A percentile compares a stretch with the other conserved stretches of the same genome.
Evolutionary conservation across 164 flowering plant genomes (phyloP).

Genomic region (Protea cynaroides): DNA sequence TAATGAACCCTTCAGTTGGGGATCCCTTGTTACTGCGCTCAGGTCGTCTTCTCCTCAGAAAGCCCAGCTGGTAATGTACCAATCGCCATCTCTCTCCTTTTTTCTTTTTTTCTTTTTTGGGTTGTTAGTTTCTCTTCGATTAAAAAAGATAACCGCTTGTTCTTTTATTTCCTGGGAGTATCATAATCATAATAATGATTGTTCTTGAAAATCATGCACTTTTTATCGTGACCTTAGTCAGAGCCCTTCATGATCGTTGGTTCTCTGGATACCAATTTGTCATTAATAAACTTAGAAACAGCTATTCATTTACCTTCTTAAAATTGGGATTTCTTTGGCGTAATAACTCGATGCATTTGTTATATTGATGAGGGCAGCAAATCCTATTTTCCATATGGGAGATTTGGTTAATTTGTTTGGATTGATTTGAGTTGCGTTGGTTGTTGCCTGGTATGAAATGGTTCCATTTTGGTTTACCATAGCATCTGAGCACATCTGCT

Average conservation of each 20-base stretch:
- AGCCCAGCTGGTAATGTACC: slow-evolving; percentile 30
- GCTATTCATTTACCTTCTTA: neutral
- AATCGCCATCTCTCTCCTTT: neutral
- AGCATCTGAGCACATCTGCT: no score
- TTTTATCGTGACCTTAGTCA: no score
- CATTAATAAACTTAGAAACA: neutral
- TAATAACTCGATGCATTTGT: neutral
- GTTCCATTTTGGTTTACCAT: no score
- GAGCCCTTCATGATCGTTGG: no score
- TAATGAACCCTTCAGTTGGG: slow-evolving; percentile 25
- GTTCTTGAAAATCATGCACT: no score
- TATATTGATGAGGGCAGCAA: neutral
- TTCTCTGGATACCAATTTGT: no score
- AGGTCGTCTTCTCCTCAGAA: slow-evolving; percentile 28
- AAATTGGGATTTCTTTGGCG: neutral
- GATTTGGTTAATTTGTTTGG: neutral
- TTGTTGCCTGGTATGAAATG: no score
- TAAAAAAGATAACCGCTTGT: no score
- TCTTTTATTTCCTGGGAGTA: neutral
- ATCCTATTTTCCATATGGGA: neutral
- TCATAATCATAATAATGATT: no score
- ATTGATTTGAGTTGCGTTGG: no score
- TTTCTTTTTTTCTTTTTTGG: neutral
- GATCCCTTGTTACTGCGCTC: slow-evolving; percentile 28
- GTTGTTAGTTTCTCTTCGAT: no score